Conservation (phyloP, 164 flowering plant genomes). For the Chimonanthus salicifolius region DNA sequence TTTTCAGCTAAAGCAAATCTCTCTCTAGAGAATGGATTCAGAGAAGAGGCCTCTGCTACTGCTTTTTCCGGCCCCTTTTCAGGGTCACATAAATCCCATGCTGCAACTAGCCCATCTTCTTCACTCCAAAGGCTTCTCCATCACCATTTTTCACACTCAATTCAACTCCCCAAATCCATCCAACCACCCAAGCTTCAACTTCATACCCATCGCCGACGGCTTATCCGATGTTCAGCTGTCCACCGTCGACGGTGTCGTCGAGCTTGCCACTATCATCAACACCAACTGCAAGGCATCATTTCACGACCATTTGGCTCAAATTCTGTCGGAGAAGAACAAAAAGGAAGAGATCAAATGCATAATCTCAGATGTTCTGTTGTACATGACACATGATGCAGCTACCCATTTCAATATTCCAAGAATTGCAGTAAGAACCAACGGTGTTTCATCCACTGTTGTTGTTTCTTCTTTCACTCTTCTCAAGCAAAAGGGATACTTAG, state of each 20-base stretch:
- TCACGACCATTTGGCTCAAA: not conserved
- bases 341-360: not conserved
- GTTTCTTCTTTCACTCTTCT: not conserved
- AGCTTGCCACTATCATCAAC: not conserved
- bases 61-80: slow-evolving; percentile 39
- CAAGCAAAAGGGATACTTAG: not conserved
- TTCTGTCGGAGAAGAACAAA: not conserved
- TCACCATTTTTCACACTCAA: slow-evolving; percentile 38
- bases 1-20: too few species aligned
- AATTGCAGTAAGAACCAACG: not conserved
- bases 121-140: slow-evolving; percentile 40
- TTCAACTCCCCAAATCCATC: slow-evolving; percentile 35
- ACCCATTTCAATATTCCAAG: not conserved
- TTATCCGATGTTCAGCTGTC: slow-evolving; percentile 3
- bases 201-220: slow-evolving; percentile 18
- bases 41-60: not conserved
- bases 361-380: not conserved
- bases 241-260: not conserved
- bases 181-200: slow-evolving; percentile 28
- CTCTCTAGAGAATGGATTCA: too few species aligned
- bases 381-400: not conserved
- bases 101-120: slow-evolving; percentile 42
- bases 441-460: not conserved
- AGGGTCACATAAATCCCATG: slow-evolving; percentile 58
- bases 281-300: not conserved